Evolutionary conservation across 179 eudicot genomes (phyloP).

Genomic region (Beta macrorhiza): DNA sequence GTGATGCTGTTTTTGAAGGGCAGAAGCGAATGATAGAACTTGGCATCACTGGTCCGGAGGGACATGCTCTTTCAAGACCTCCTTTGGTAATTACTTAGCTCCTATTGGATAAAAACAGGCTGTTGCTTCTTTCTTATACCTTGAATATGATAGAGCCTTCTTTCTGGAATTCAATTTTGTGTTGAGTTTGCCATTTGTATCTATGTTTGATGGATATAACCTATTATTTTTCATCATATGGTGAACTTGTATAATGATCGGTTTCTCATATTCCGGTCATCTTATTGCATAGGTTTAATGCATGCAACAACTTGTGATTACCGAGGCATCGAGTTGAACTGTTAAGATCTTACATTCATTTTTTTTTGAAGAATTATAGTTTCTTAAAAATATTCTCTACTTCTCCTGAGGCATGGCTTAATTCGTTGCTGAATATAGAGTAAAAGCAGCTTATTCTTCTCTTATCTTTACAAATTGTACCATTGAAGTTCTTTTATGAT

Average conservation of each 20-base stretch:
- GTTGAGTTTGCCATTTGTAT: background rate
- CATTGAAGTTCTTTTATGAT: background rate
- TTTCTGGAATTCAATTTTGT: constrained; percentile 2
- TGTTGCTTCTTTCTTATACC: background rate
- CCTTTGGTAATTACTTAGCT: constrained; percentile 55
- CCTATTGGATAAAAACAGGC: background rate
- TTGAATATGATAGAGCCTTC: background rate
- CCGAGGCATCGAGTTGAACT: background rate
- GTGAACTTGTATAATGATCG: background rate
- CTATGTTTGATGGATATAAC: background rate
- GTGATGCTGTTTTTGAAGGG: constrained; percentile 95
- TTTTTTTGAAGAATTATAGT: background rate
- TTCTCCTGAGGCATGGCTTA: background rate
- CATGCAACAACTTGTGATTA: background rate
- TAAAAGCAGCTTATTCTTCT: background rate
- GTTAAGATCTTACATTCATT: background rate
- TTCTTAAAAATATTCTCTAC: background rate
- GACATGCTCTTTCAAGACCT: constrained; percentile 95
- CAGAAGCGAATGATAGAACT: constrained; percentile 92
- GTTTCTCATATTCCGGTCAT: background rate
- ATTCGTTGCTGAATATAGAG: background rate
- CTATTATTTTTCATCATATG: background rate
- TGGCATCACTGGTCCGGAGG: constrained; percentile 97
- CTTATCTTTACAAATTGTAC: background rate
- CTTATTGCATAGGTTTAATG: background rate